Percentiles rank a stretch among this genome's conserved stretches.
phyloP scores from a whole-genome alignment of 192 early-diverging fungal species.

The Backusella circina region DNA sequence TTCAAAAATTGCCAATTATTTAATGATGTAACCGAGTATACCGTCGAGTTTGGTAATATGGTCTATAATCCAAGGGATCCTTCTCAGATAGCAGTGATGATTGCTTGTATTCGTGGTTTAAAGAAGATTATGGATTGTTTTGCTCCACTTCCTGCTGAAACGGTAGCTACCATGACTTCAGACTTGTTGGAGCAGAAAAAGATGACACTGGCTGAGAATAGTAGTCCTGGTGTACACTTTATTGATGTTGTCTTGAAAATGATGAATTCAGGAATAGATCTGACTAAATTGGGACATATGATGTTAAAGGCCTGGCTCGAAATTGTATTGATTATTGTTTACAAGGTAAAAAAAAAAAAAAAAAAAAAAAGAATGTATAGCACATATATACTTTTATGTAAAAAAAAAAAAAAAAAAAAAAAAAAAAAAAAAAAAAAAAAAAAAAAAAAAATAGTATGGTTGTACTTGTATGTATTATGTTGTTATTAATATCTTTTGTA shows the following conservation, averaged over 20 bases:
- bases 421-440: not conserved
- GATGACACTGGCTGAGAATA: slow-evolving; percentile 25
- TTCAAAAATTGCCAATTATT: slow-evolving; percentile 44
- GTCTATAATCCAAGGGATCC: slow-evolving; percentile 32
- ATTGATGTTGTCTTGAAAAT: slow-evolving; percentile 52
- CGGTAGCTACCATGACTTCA: slow-evolving; percentile 21
- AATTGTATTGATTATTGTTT: slow-evolving; percentile 50
- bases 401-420: not conserved
- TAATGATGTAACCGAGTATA: slow-evolving; percentile 30
- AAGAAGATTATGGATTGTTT: slow-evolving; percentile 42
- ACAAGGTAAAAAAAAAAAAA: slow-evolving; percentile 44
- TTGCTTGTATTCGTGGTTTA: slow-evolving; percentile 32
- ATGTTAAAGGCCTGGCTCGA: slow-evolving; percentile 55
- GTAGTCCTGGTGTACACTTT: slow-evolving; percentile 43
- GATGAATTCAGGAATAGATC: slow-evolving; percentile 45
- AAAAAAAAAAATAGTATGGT: not conserved
- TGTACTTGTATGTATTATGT: not conserved
- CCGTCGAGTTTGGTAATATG: slow-evolving; percentile 42
- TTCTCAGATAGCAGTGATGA: slow-evolving; percentile 30
- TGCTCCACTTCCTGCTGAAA: slow-evolving; percentile 32
- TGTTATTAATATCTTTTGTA: not conserved
- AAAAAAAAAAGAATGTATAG: no score
- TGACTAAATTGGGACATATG: slow-evolving; percentile 39
- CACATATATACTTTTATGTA: no score
- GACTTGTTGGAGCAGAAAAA: slow-evolving; percentile 23